Conservation (phyloP, 768 basidiomycete species). For the Amyloporia xantha region DNA sequence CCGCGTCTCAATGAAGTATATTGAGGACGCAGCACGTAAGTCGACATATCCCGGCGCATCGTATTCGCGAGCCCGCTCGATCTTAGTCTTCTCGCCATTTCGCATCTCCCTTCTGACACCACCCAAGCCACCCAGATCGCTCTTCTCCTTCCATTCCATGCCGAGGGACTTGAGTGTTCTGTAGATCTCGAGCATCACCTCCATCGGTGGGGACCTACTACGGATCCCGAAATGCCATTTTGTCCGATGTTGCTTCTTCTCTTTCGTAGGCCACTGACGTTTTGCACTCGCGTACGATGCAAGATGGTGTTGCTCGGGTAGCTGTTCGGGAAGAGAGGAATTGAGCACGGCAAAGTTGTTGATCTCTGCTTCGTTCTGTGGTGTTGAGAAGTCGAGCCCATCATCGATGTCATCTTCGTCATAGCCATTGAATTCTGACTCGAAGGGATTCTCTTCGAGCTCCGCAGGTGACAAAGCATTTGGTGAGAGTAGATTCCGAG, state of each 20-base stretch:
- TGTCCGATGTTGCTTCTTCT: constrained; percentile 69
- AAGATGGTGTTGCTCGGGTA: constrained; percentile 63
- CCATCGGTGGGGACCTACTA: constrained; percentile 92
- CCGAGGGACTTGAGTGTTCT: constrained; percentile 81
- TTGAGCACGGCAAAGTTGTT: constrained; percentile 86
- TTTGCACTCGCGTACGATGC: constrained; percentile 57
- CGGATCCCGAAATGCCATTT: constrained; percentile 99
- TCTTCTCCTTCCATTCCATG: constrained; percentile 98
- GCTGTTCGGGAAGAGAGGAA: constrained; percentile 66
- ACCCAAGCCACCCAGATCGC: constrained; percentile 65
- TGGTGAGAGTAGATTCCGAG: constrained; percentile 64
- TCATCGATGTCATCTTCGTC: constrained; percentile 57
- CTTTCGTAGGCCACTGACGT: constrained; percentile 38
- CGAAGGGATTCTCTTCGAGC: constrained; percentile 73
- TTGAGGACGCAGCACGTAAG: constrained; percentile 60
- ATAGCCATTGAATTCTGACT: constrained; percentile 57
- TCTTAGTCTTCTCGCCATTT: constrained; percentile 31
- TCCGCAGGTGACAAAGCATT: constrained; percentile 51
- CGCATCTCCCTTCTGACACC: constrained; percentile 38
- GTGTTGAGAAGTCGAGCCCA: constrained; percentile 42
- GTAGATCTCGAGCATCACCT: constrained; percentile 99
- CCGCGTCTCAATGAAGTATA: constrained; percentile 93
- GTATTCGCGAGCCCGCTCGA: constrained; percentile 57
- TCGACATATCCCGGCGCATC: constrained; percentile 54
- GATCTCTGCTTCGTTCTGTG: constrained; percentile 35